Conservation (phyloP, 2,329 filamentous ascomycete genomes). For the Paracoccidioides brasiliensis region DNA sequence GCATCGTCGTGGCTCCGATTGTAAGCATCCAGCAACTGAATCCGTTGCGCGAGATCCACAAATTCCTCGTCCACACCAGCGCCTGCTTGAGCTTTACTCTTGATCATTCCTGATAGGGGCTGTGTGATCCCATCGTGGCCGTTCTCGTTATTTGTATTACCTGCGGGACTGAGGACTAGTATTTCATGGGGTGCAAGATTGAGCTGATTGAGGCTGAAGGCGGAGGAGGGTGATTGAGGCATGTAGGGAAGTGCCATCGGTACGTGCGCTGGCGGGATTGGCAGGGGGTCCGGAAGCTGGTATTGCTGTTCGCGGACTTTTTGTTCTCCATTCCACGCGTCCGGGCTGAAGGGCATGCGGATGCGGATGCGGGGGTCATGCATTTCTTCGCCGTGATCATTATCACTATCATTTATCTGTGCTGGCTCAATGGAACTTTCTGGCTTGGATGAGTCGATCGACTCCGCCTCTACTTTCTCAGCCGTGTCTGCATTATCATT, state of each 20-base stretch:
- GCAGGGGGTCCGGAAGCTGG: background rate
- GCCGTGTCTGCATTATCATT: background rate
- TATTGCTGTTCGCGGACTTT: background rate
- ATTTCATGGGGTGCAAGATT: no score
- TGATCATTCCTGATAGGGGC: background rate
- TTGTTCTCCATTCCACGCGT: constrained; percentile 2
- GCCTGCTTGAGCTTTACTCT: background rate
- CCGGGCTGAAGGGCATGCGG: constrained; percentile 6
- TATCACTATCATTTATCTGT: background rate
- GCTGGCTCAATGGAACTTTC: background rate
- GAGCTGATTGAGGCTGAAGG: no score
- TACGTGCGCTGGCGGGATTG: background rate
- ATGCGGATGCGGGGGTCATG: background rate
- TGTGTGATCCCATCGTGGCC: no score
- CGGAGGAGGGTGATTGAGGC: no score
- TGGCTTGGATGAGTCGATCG: background rate
- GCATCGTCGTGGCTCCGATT: background rate
- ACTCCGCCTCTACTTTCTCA: background rate
- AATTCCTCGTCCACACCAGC: no score
- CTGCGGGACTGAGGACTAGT: no score
- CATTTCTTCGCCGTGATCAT: background rate
- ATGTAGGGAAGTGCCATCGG: no score
- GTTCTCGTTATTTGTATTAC: no score
- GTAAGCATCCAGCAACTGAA: no score
- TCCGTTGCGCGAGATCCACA: no score